Conservation (phyloP, 176 grass and related monocot species). For the Oryza rufipogon region DNA sequence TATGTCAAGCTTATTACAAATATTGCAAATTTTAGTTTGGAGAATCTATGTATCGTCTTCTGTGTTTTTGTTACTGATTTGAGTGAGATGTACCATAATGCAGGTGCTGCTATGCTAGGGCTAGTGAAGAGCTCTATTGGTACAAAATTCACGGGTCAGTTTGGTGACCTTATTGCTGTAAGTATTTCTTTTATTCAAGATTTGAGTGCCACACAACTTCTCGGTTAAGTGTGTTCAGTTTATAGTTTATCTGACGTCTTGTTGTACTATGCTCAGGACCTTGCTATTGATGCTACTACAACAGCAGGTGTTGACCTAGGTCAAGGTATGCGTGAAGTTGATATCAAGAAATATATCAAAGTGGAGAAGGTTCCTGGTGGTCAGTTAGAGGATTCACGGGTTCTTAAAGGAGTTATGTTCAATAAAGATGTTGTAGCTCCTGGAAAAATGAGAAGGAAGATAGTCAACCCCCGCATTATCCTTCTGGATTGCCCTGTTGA, state of each 20-base stretch:
- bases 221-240: slow-evolving; percentile 10
- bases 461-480: slow-evolving; percentile 96
- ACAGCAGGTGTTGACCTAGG: slow-evolving; percentile 92
- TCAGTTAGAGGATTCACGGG: slow-evolving; percentile 86
- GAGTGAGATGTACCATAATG: slow-evolving; percentile 13
- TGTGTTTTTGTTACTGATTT: slow-evolving; percentile 21
- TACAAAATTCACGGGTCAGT: slow-evolving; percentile 99
- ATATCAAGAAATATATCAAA: slow-evolving; percentile 99
- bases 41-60: background rate
- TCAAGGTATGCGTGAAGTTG: slow-evolving; percentile 93
- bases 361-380: slow-evolving; percentile 98
- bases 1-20: slow-evolving; percentile 35
- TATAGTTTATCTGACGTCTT: slow-evolving; percentile 26
- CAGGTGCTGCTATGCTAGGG: slow-evolving; percentile 65
- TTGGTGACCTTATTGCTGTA: slow-evolving; percentile 96
- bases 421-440: slow-evolving; percentile 99
- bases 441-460: slow-evolving; percentile 96
- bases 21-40: background rate
- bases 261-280: slow-evolving; percentile 63
- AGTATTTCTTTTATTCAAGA: slow-evolving; percentile 42
- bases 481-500: slow-evolving; percentile 91
- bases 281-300: slow-evolving; percentile 95
- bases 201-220: background rate
- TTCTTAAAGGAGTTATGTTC: slow-evolving; percentile 96
- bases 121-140: slow-evolving; percentile 95